These are phyloP conservation scores for Triticum aestivum DNA, from an alignment of 176 grass and related monocot genomes.

Conservation along the genomic window IWGSC_CS_RefSeq_v2.1 NC_057794.1:274794901-274795400, in stretches of 20 bases:
- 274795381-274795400: background rate
- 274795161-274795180: background rate
- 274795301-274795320: background rate
- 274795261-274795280: constrained; percentile 17
- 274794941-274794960: background rate
- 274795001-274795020: background rate
- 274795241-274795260: background rate
- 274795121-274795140: constrained; percentile 16
- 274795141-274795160: background rate
- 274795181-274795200: constrained; percentile 7
- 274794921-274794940: background rate
- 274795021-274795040: constrained; percentile 15
- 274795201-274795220: constrained; percentile 38
- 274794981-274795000: background rate
- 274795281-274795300: background rate
- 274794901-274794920: constrained; percentile 35
- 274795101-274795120: constrained; percentile 55
- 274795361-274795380: constrained; percentile 18
- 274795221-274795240: no score
- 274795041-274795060: constrained; percentile 63
- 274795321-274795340: constrained; percentile 24
- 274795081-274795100: constrained; percentile 56
- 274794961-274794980: constrained; percentile 29
- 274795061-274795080: constrained; percentile 73
- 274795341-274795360: background rate